Evolutionary conservation across 2,329 filamentous ascomycete genomes (phyloP).

Genomic region (Phyllosticta capitalensis): DNA sequence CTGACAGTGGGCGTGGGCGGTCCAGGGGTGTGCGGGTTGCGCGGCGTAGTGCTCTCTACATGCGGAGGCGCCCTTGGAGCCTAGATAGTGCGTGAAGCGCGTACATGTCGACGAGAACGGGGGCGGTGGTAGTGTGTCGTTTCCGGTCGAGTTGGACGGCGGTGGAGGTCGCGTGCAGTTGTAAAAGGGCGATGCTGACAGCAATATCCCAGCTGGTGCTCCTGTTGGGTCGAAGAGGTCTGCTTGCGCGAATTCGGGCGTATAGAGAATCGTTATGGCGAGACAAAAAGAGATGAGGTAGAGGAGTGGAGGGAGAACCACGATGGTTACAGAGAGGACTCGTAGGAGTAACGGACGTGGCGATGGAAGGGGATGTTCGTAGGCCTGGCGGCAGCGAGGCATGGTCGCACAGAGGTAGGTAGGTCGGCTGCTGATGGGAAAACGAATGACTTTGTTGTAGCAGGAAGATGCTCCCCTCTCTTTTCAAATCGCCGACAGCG

Average conservation of each 20-base stretch:
- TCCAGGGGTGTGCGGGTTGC: background rate
- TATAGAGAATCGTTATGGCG: background rate
- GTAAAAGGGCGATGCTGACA: conserved; percentile 5
- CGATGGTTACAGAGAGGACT: background rate
- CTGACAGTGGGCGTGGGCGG: background rate
- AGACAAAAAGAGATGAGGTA: conserved; percentile 4
- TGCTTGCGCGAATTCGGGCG: background rate
- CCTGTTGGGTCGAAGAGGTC: background rate
- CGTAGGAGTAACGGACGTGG: background rate
- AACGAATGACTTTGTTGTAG: background rate
- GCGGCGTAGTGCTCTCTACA: background rate
- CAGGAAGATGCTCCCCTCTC: background rate
- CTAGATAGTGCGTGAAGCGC: background rate
- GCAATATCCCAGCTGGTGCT: background rate
- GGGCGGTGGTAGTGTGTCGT: background rate
- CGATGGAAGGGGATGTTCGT: background rate
- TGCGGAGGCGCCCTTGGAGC: background rate
- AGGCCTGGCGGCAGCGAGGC: background rate
- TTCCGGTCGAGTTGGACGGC: background rate
- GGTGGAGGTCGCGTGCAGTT: background rate
- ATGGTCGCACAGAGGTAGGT: background rate
- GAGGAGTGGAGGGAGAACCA: background rate
- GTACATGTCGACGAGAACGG: background rate
- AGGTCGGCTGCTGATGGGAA: background rate
- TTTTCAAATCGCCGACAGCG: background rate